Evolutionary conservation across 2,329 filamentous ascomycete species (phyloP).

Genomic region (Fusarium chlamydosporum): DNA sequence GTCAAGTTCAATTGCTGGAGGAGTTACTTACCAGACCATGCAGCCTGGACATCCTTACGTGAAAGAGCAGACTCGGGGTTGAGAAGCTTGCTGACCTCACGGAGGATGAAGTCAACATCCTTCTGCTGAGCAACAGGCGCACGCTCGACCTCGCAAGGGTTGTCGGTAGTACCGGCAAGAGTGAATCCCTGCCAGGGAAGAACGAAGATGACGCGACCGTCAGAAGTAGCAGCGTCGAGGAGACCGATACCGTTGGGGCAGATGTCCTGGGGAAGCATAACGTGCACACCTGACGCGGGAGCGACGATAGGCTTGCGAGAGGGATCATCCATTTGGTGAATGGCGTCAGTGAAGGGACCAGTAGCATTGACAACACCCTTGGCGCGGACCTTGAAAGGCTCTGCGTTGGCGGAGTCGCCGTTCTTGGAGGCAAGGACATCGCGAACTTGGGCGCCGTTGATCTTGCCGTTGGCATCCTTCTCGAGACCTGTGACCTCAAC

Average conservation of each 20-base stretch:
- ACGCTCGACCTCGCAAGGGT: constrained; percentile 75
- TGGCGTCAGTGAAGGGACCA: constrained; percentile 83
- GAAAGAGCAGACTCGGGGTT: constrained; percentile 81
- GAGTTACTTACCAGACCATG: constrained; percentile 76
- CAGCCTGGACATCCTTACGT: constrained; percentile 81
- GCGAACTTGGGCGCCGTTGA: constrained; percentile 73
- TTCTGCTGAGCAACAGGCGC: constrained; percentile 81
- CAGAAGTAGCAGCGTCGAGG: constrained; percentile 82
- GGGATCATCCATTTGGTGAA: constrained; percentile 85
- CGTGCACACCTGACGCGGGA: constrained; percentile 84
- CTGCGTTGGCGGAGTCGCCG: constrained; percentile 65
- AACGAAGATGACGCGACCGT: constrained; percentile 91
- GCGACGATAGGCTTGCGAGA: constrained; percentile 79
- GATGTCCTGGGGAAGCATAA: constrained; percentile 84
- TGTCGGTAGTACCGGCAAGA: constrained; percentile 86
- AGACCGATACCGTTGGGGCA: constrained; percentile 85
- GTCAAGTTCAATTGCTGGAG: accelerated
- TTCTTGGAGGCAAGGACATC: constrained; percentile 73
- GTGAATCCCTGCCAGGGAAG: constrained; percentile 90
- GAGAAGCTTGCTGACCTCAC: constrained; percentile 82
- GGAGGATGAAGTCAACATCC: constrained; percentile 86
- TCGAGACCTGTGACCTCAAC: constrained; percentile 81
- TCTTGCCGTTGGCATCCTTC: constrained; percentile 77
- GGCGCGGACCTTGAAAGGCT: constrained; percentile 77
- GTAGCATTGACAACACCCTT: constrained; percentile 89